Base-by-base conservation (phyloP, 148 eudicot genomes). In the Simmondsia chinensis region DNA sequence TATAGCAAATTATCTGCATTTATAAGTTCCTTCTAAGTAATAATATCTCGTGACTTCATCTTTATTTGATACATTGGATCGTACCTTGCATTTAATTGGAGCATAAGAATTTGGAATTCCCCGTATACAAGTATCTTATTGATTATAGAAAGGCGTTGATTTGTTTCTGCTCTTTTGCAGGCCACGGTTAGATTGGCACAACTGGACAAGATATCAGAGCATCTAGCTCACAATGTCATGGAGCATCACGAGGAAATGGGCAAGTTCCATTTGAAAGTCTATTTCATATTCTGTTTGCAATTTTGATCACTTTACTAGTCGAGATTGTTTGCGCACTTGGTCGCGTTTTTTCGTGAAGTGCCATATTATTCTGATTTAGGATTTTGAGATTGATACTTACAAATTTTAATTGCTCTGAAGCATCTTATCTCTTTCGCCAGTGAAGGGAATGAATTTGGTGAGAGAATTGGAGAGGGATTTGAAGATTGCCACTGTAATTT, bases 211-310 rank as follows among this genome's bases (percentile, higher is more conserved):
- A 72, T 84, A 50, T 52, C 80, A 33, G 93, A 78, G 40, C 72
- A 72, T 52, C 74, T 89, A 53, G 79, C 97, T 31, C 80, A 52
- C 58, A 87, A 85, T 73, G 95, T 89, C 49, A 84, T 85, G 88
- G 93, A 79, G 73, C 80, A 85, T 64, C 80, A 89, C 52, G 97
- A 89, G 66, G 76, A 73, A 68, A 89, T 89, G 97, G 97, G 97
- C 82, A 64, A 48, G 76, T 44, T 52, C 48, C 53, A n/a, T 42
- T 55, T 20, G 39, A 25, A 39, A 42, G 30, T 42, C 26, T 39
- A 27, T 38, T 26, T 27, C 30, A 54, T 6, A 36, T 42, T 33
- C 16, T 17, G 36, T 29, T 29, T 17, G 9, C 5, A 28, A 26
- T 22, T 14, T 24, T 5, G 26, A 26, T 46, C 18, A 13, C 7